A percentile compares a stretch with the other conserved stretches of the same genome.
Evolutionary conservation across 805 yeast genomes (phyloP).

Genomic region (Yarrowia sp.): DNA sequence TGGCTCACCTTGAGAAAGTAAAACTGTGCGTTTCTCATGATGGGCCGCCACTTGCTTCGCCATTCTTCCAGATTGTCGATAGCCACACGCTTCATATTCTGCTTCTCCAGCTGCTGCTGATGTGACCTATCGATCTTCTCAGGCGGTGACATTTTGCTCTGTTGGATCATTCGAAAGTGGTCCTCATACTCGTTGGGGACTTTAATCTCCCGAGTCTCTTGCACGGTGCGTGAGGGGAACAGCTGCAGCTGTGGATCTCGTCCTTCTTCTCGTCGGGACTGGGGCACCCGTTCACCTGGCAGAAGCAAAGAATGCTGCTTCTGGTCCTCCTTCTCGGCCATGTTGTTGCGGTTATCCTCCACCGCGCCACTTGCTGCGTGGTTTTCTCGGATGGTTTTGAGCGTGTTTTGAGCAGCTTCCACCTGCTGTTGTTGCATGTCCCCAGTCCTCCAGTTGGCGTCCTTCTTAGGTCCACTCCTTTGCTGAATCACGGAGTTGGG

Average conservation of each 20-base stretch:
- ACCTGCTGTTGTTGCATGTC: conserved; percentile 4
- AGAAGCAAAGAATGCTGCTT: not conserved
- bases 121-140: not conserved
- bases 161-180: conserved; percentile 12
- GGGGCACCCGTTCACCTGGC: not conserved
- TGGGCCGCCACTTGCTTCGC: conserved; percentile 21
- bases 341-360: not conserved
- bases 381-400: not conserved
- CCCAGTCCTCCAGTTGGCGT: not conserved
- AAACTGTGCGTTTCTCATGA: conserved; percentile 12
- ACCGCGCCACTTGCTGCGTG: not conserved
- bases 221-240: not conserved
- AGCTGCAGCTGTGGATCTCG: not conserved
- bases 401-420: not conserved
- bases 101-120: not conserved
- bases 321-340: not conserved
- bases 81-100: conserved; percentile 1
- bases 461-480: conserved; percentile 12
- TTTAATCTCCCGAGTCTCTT: not conserved
- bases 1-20: conserved; percentile 12
- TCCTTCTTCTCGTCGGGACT: not conserved
- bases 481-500: not conserved
- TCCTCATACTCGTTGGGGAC: conserved; percentile 20
- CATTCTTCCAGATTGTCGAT: conserved; percentile 15
- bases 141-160: conserved; percentile 7